Conservation (phyloP, 106 monocot species). For the Xerophyta viscosa region DNA sequence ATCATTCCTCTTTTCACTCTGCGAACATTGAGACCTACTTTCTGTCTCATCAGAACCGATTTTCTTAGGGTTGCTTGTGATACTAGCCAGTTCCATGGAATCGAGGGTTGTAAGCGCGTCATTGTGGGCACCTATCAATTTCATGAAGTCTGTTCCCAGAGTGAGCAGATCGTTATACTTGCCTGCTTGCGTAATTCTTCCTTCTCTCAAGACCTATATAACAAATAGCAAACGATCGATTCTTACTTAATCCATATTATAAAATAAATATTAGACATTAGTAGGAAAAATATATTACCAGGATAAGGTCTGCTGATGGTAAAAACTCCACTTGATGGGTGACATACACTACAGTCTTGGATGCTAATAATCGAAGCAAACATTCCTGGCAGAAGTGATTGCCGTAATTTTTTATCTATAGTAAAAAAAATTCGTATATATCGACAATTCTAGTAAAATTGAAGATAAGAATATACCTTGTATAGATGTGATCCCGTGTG, state of each 20-base stretch:
- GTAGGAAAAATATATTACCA: slow-evolving; percentile 49
- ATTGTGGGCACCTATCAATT: slow-evolving; percentile 77
- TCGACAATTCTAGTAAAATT: background rate
- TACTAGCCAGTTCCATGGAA: slow-evolving; percentile 13
- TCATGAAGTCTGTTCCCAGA: slow-evolving; percentile 76
- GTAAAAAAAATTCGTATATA: too few species aligned
- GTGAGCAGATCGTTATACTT: slow-evolving; percentile 73
- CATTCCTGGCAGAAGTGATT: slow-evolving; percentile 80
- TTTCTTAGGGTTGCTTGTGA: slow-evolving; percentile 7
- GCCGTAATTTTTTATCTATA: too few species aligned
- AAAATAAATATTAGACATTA: too few species aligned
- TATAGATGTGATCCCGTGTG: slow-evolving; percentile 88
- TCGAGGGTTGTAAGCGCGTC: slow-evolving; percentile 53
- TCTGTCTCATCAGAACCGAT: slow-evolving; percentile 7
- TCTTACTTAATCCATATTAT: too few species aligned
- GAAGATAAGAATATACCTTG: slow-evolving; percentile 38
- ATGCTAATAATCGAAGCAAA: slow-evolving; percentile 48
- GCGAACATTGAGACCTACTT: background rate
- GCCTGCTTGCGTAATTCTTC: slow-evolving; percentile 71
- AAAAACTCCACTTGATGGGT: slow-evolving; percentile 96
- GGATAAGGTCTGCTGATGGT: slow-evolving; percentile 81
- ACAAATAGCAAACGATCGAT: background rate
- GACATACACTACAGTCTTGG: slow-evolving; percentile 87
- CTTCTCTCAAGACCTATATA: slow-evolving; percentile 70
- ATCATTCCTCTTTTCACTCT: slow-evolving; percentile 21